Evolutionary conservation across 2,329 filamentous ascomycete genomes (phyloP).

Genomic region (Curvularia eragrostidis): DNA sequence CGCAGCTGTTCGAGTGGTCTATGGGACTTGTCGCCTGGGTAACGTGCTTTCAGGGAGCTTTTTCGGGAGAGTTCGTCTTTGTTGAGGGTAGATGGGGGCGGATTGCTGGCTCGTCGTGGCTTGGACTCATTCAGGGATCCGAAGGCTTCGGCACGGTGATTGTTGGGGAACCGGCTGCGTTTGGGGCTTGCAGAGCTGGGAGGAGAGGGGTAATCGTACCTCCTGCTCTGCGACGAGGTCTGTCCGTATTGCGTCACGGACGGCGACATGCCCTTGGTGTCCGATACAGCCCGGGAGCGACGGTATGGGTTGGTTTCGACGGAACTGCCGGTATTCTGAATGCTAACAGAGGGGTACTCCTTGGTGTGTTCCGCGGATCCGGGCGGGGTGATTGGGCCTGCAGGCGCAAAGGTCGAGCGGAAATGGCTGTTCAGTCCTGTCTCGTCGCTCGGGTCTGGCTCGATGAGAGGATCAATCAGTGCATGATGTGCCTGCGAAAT

Average conservation of each 20-base stretch:
- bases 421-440: conserved; percentile 69
- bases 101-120: conserved; percentile 46
- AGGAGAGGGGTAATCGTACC: conserved; percentile 57
- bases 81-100: conserved; percentile 27
- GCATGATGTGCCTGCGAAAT: conserved; percentile 66
- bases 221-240: conserved; percentile 31
- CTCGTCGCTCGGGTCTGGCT: conserved; percentile 70
- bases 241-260: conserved; percentile 26
- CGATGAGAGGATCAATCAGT: conserved; percentile 72
- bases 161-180: conserved; percentile 45
- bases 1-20: conserved; percentile 72
- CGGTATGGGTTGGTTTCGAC: conserved; percentile 56
- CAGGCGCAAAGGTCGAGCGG: conserved; percentile 53
- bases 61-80: conserved; percentile 43
- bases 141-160: conserved; percentile 44
- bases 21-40: conserved; percentile 68
- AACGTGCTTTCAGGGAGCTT: conserved; percentile 65
- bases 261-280: conserved; percentile 33
- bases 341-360: conserved; percentile 30
- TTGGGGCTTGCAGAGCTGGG: conserved; percentile 63
- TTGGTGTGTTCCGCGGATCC: conserved; percentile 38
- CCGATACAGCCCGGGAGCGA: conserved; percentile 42
- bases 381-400: conserved; percentile 43
- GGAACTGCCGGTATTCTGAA: conserved; percentile 48
- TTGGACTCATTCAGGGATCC: conserved; percentile 39